Percentiles rank a stretch among this genome's conserved stretches.
These are phyloP conservation scores for Boehmeria nivea DNA, from an alignment of 306 rosid species.

Conservation along the genomic window DNA sequence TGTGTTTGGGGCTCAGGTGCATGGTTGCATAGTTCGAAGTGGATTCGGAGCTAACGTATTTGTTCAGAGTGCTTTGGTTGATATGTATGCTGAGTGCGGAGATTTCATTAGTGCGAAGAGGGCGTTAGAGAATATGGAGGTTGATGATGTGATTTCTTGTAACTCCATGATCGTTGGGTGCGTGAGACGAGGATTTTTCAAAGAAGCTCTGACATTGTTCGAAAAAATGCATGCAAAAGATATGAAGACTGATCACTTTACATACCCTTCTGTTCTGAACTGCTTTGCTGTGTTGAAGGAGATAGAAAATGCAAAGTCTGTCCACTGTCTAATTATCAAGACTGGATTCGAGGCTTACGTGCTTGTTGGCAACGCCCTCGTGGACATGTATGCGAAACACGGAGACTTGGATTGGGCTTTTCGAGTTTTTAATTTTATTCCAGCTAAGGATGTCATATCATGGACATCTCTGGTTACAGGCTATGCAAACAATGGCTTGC, in stretches of 20 bases:
- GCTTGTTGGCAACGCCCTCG: slow-evolving; percentile 75
- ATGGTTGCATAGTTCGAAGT: slow-evolving; percentile 51
- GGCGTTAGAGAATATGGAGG: slow-evolving; percentile 54
- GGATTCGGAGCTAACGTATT: slow-evolving; percentile 65
- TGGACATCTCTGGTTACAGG: slow-evolving; percentile 94
- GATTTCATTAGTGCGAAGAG: slow-evolving; percentile 45
- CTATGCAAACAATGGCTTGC: slow-evolving; percentile 58
- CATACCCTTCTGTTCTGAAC: slow-evolving; percentile 75
- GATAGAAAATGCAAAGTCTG: slow-evolving; percentile 32
- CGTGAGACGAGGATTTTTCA: slow-evolving; percentile 51
- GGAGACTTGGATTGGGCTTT: slow-evolving; percentile 47
- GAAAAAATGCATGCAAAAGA: slow-evolving; percentile 60
- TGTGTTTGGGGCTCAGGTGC: slow-evolving; percentile 76
- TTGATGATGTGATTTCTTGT: slow-evolving; percentile 69
- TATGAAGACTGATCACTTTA: slow-evolving; percentile 66
- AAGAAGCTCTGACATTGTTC: slow-evolving; percentile 63
- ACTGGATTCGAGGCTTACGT: slow-evolving; percentile 62
- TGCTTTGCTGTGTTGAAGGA: slow-evolving; percentile 41
- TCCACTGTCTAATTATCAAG: slow-evolving; percentile 63
- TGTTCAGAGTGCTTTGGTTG: slow-evolving; percentile 83
- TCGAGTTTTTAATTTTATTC: slow-evolving; percentile 48
- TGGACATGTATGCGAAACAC: slow-evolving; percentile 79
- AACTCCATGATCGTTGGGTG: slow-evolving; percentile 89
- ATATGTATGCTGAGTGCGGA: slow-evolving; percentile 83
- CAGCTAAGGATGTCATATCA: slow-evolving; percentile 74